Conservation (phyloP, 2,329 filamentous ascomycete species). For the Knoxdaviesia proteae region DNA sequence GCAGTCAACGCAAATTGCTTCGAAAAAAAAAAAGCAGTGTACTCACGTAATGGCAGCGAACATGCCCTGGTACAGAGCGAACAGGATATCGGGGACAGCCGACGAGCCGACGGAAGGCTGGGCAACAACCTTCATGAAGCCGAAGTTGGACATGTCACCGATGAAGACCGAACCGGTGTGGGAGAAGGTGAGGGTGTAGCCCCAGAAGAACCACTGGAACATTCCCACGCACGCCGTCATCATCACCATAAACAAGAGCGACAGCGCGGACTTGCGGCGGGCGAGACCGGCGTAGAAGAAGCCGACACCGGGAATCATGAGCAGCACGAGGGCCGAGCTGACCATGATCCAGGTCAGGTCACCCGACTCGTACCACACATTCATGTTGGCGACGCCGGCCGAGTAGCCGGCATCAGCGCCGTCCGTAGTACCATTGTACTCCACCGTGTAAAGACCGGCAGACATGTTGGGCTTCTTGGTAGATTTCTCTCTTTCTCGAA, state of each 20-base stretch:
- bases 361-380: constrained; percentile 71
- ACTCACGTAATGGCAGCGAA: constrained; percentile 73
- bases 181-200: constrained; percentile 70
- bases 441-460: constrained; percentile 12
- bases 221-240: constrained; percentile 60
- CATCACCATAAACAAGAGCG: constrained; percentile 68
- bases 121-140: constrained; percentile 56
- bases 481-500: not conserved
- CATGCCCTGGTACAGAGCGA: constrained; percentile 76
- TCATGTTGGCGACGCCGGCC: constrained; percentile 42
- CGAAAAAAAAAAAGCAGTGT: not conserved
- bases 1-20: too few species aligned
- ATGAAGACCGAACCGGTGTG: constrained; percentile 61
- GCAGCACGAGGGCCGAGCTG: constrained; percentile 57
- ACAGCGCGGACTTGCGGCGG: constrained; percentile 71
- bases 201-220: constrained; percentile 96
- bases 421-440: constrained; percentile 29
- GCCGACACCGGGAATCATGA: constrained; percentile 86
- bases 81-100: constrained; percentile 62
- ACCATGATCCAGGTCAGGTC: constrained; percentile 68
- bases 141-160: constrained; percentile 63
- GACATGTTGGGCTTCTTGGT: constrained; percentile 11
- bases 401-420: constrained; percentile 30
- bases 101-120: constrained; percentile 52
- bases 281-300: constrained; percentile 91